These are phyloP conservation scores for Ceratobasidium sp. DNA, from an alignment of 1,284 basidiomycete species.

Conservation along the genomic window DNA sequence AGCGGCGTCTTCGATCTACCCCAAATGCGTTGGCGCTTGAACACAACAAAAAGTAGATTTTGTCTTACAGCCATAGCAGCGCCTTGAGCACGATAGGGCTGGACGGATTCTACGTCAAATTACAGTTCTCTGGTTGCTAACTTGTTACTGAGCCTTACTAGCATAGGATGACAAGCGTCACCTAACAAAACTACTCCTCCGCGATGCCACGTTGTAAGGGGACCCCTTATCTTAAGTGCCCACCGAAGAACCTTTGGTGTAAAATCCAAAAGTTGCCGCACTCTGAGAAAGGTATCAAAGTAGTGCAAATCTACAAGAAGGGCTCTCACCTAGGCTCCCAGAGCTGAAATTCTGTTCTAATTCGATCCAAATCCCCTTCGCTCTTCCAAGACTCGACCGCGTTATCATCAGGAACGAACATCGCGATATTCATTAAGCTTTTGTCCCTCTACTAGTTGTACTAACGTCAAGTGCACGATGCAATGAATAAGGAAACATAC, in stretches of 20 bases:
- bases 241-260: conserved; percentile 38
- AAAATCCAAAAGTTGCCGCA: conserved; percentile 43
- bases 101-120: background rate
- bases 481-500: background rate
- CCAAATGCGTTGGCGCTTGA: background rate
- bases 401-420: conserved; percentile 44
- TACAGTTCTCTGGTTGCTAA: too few relatives aligned
- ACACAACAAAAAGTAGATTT: background rate
- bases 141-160: conserved; percentile 43
- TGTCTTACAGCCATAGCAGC: conserved; percentile 61
- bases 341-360: conserved; percentile 37
- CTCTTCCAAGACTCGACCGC: conserved; percentile 41
- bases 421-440: conserved; percentile 31
- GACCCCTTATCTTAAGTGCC: conserved; percentile 42
- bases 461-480: background rate
- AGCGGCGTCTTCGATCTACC: conserved; percentile 65
- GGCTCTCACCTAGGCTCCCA: conserved; percentile 49
- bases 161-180: conserved; percentile 65
- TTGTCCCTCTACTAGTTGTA: conserved; percentile 7
- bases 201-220: conserved; percentile 69
- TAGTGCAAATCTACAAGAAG: background rate
- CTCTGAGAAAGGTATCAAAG: conserved; percentile 16
- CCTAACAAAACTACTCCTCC: conserved; percentile 63
- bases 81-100: conserved; percentile 66
- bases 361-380: conserved; percentile 32